Evolutionary conservation across 805 yeast species (phyloP).

Genomic region (Kuraishia hungarica): DNA sequence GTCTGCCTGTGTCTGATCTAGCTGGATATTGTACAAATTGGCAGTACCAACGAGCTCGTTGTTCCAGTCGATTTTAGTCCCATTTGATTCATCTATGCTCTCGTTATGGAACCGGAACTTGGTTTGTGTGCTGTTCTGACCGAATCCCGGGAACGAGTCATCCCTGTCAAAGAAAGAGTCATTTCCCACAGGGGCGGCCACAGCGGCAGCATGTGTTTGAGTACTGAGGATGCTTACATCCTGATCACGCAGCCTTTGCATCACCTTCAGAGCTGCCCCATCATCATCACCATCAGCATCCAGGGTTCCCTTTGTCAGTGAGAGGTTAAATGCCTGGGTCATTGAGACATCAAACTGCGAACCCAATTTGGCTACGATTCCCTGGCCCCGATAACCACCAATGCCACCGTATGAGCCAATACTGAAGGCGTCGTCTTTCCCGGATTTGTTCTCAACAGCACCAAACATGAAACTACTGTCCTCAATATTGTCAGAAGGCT

Average conservation of each 20-base stretch:
- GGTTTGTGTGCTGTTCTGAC: neutral
- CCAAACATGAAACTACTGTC: slow-evolving; percentile 1
- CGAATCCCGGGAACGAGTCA: neutral
- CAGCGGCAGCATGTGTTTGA: neutral
- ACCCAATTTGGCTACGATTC: neutral
- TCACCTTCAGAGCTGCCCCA: neutral
- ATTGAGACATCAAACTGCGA: neutral
- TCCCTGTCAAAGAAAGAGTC: neutral
- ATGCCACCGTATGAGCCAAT: neutral
- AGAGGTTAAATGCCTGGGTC: neutral
- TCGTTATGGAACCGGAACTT: neutral
- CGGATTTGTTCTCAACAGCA: neutral
- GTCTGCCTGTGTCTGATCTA: neutral
- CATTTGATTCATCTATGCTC: neutral
- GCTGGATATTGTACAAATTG: neutral
- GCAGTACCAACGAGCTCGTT: neutral
- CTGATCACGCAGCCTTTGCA: neutral
- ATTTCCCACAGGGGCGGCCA: neutral
- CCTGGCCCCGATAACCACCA: no score
- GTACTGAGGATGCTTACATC: neutral
- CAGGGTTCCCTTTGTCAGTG: neutral
- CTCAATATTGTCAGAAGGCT: neutral
- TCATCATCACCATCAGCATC: neutral
- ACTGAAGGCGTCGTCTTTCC: neutral
- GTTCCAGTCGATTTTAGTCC: neutral